Conservation (phyloP, 768 basidiomycete genomes). For the Bullera alba region DNA sequence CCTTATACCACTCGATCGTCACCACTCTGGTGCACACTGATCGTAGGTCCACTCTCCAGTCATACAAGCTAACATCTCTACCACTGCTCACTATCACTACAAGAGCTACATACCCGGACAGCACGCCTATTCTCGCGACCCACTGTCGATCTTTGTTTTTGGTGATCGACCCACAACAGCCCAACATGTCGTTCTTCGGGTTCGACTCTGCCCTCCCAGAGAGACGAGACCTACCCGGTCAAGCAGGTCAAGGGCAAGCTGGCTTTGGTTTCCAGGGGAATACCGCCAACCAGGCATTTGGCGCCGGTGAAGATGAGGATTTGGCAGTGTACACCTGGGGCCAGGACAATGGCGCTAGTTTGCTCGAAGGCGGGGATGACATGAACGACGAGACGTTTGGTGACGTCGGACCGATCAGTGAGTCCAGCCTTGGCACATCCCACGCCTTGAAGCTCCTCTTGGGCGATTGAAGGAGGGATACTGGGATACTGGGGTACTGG, state of each 20-base stretch:
- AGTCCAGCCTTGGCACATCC: too few species aligned
- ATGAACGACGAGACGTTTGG: slow-evolving; percentile 98
- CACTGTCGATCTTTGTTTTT: too few species aligned
- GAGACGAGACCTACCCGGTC: slow-evolving; percentile 6
- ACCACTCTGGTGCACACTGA: too few species aligned
- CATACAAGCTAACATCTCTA: too few species aligned
- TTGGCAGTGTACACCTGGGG: slow-evolving; percentile 90
- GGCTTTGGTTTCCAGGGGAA: slow-evolving; percentile 13
- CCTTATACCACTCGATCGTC: too few species aligned
- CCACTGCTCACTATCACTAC: too few species aligned
- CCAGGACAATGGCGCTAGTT: slow-evolving; percentile 64
- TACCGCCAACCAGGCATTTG: slow-evolving; percentile 18
- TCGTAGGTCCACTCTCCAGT: too few species aligned
- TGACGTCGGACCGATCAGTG: slow-evolving; percentile 61
- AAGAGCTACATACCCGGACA: too few species aligned
- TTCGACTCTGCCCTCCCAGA: slow-evolving; percentile 43
- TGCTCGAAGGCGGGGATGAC: slow-evolving; percentile 85
- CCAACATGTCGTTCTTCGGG: slow-evolving; percentile 45
- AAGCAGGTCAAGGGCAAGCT: not conserved
- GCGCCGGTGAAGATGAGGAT: slow-evolving; percentile 56
- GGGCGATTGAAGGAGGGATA: not conserved
- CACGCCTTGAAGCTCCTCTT: too few species aligned
- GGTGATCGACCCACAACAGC: too few species aligned
- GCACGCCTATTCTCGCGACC: too few species aligned
- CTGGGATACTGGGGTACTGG: not conserved